Conservation (phyloP, 2,329 filamentous ascomycete genomes). For the Chaetomium sp. region DNA sequence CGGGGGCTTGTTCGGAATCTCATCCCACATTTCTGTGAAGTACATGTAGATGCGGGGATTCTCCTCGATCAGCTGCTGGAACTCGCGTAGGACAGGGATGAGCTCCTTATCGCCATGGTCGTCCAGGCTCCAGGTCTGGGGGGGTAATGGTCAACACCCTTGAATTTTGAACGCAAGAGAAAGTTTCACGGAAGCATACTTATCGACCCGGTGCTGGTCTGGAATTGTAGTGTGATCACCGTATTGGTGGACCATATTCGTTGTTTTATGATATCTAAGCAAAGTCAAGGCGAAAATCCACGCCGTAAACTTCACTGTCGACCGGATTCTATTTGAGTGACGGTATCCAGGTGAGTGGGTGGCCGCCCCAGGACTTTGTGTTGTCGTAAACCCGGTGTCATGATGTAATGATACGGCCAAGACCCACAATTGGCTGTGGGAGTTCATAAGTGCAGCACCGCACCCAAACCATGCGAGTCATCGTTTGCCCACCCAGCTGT, state of each 20-base stretch:
- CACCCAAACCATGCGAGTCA: no score
- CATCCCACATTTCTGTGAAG: constrained; percentile 60
- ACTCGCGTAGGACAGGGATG: constrained; percentile 56
- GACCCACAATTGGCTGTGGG: neutral
- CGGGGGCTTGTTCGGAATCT: constrained; percentile 54
- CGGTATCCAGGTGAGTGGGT: no score
- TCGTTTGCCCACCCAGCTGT: no score
- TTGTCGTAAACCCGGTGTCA: neutral
- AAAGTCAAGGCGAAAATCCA: no score
- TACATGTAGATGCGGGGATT: constrained; percentile 61
- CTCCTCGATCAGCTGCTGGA: constrained; percentile 58
- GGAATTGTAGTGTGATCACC: constrained; percentile 48
- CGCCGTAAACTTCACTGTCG: no score
- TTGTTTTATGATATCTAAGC: neutral
- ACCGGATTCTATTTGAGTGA: no score
- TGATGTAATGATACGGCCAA: constrained; percentile 8
- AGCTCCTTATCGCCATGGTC: constrained; percentile 42
- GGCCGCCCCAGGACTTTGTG: no score
- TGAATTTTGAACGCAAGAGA: neutral
- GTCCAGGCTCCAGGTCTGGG: constrained; percentile 50
- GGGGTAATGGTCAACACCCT: neutral
- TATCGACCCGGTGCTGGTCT: constrained; percentile 37
- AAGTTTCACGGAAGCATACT: constrained; percentile 30
- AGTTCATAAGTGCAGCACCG: no score
- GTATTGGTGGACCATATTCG: constrained; percentile 43